Evolutionary conservation across 2,329 filamentous ascomycete genomes (phyloP), one percentile per base, ranked within the genome.

Genomic region (Setomelanomma holmii): DNA sequence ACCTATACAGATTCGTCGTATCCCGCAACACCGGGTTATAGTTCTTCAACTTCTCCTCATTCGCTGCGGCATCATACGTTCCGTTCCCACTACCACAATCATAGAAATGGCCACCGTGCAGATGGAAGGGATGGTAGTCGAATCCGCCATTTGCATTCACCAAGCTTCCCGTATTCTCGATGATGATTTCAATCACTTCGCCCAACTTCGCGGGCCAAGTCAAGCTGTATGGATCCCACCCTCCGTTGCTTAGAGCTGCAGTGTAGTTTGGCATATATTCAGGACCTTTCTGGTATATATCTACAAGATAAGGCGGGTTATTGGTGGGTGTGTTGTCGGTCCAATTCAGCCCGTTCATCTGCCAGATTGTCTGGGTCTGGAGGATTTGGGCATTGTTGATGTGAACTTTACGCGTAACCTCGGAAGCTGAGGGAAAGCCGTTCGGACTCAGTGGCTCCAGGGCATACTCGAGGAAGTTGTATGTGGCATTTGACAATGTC

Each of bases 1-100:
- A 88, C 1, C 81, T 71, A 56, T 85, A 85, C 3, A 88, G 72
- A 56, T 84, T 79, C 1, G 83, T 85, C 0, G 78, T 81, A 46
- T 81, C 79, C 4, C 81, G 68, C 23, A 63, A 56, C 3, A 78
- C 73, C 1, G 79, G 79, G 4, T 63, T 72, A 43, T 68, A 69
- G 1, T 57, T 38, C 5, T 43, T 49, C 24, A 82, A 63, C 45
- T 65, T 75, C 41, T 58, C 59, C 55, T 85, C 82, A 60, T 84
- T 83, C 11, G 67, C 77, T 0, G 61, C 68, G 4, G 80, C 65
- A 48, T 86, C 73, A 63, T 84, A 86, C 1, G 76, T 79, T 1
- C 83, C 83, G 34, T 80, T 79, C 1, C 83, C 84, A 19, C 74
- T 71, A 11, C 84, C 83, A 4, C 83, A 70, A 56, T 86, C 83